A percentile compares a stretch with the other conserved stretches of the same genome.
These are phyloP conservation scores for Hemisphaericaspora lyxosophila DNA, from an alignment of 1,139 yeast genomes.

Conservation along the genomic window DNA sequence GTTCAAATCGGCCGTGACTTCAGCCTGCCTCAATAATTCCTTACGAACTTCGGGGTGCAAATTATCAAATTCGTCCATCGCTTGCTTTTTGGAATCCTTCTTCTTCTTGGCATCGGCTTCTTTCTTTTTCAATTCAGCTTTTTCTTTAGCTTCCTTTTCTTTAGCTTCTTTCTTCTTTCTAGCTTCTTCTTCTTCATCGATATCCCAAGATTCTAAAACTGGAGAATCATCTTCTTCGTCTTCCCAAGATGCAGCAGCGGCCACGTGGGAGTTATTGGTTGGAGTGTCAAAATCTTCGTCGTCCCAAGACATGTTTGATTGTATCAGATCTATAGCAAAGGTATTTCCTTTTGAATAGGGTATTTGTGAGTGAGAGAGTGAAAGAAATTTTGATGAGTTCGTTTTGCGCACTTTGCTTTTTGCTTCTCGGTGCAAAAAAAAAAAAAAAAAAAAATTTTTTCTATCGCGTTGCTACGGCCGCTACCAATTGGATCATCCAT, in stretches of 20 bases:
- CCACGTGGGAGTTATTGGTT: conserved; percentile 32
- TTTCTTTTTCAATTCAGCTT: conserved; percentile 38
- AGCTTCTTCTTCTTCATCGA: conserved; percentile 60
- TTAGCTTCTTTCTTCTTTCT: conserved; percentile 44
- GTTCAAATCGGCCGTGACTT: conserved; percentile 80
- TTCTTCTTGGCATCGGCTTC: conserved; percentile 43
- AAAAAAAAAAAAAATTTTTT: too few relatives aligned
- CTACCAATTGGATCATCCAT: too few relatives aligned
- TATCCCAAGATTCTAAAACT: conserved; percentile 81
- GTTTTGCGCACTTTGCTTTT: too few relatives aligned
- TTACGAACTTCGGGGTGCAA: conserved; percentile 67
- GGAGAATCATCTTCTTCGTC: conserved; percentile 82
- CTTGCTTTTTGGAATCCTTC: conserved; percentile 33
- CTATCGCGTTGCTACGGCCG: too few relatives aligned
- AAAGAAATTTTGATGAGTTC: neutral
- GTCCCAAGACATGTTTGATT: conserved; percentile 74
- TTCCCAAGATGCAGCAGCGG: conserved; percentile 67
- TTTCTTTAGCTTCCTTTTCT: conserved; percentile 44
- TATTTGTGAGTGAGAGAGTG: neutral
- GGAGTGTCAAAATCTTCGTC: conserved; percentile 89
- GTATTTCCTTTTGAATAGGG: neutral
- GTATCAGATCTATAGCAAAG: too few relatives aligned
- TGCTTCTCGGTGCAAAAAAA: too few relatives aligned
- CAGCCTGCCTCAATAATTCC: conserved; percentile 75
- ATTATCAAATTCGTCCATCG: conserved; percentile 54